These are phyloP conservation scores for Begonia peltatifolia DNA, from an alignment of 306 rosid genomes.

Conservation along the genomic window DNA sequence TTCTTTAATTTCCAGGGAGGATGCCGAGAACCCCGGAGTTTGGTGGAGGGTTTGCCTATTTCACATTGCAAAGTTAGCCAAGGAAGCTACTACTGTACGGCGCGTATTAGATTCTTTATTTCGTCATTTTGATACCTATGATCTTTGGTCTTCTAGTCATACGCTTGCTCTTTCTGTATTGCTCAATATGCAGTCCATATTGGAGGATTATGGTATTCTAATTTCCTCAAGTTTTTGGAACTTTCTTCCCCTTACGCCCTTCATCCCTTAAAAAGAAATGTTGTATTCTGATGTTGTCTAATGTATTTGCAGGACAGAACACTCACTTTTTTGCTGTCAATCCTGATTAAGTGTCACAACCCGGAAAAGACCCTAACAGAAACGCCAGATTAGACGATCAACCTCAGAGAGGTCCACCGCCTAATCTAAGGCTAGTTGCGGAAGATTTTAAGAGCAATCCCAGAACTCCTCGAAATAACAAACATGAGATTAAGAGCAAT, in stretches of 20 bases:
- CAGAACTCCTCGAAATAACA: too few species aligned
- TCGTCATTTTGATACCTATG: conserved; percentile 59
- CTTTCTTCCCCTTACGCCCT: not conserved
- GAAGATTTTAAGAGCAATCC: too few species aligned
- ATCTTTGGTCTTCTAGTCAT: conserved; percentile 50
- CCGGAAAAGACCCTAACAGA: too few species aligned
- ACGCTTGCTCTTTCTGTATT: conserved; percentile 68
- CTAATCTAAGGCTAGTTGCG: too few species aligned
- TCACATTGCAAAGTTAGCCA: conserved; percentile 84
- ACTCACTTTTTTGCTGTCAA: conserved; percentile 68
- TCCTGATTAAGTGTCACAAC: too few species aligned
- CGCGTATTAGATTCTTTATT: conserved; percentile 83
- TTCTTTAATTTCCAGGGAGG: conserved; percentile 48
- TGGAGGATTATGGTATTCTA: conserved; percentile 61
- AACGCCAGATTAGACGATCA: too few species aligned
- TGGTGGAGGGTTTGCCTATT: conserved; percentile 91
- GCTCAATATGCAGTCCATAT: conserved; percentile 59
- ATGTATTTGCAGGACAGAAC: conserved; percentile 45
- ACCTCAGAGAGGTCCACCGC: too few species aligned
- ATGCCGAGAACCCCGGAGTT: conserved; percentile 54
- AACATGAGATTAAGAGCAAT: too few species aligned
- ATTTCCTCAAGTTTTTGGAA: not conserved
- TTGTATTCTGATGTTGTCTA: not conserved
- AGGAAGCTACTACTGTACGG: conserved; percentile 78
- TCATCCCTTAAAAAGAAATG: not conserved